Conservation (phyloP, 495 filamentous ascomycete genomes). For the Pyrenula massariospora region DNA sequence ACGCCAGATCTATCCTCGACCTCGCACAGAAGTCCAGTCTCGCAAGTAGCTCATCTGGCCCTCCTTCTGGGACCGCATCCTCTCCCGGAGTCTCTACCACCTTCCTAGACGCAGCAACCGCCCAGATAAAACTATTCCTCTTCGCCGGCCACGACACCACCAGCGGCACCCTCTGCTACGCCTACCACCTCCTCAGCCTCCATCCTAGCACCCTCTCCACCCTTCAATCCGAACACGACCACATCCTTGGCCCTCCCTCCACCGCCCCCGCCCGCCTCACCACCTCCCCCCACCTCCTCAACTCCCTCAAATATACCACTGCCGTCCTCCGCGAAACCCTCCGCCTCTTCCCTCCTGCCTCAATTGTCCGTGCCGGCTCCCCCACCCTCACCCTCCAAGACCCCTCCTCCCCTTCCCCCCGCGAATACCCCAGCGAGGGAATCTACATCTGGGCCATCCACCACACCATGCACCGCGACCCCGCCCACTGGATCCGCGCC, state of each 20-base stretch:
- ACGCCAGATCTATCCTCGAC: no score
- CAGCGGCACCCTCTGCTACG: conserved; percentile 15
- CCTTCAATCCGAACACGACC: conserved; percentile 21
- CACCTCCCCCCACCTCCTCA: conserved; percentile 32
- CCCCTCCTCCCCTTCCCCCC: conserved; percentile 31
- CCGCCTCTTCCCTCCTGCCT: conserved; percentile 42
- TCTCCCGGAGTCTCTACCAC: background rate
- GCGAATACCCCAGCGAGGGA: conserved; percentile 16
- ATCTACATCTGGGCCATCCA: conserved; percentile 20
- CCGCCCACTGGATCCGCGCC: conserved; percentile 21
- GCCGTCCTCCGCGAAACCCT: conserved; percentile 72
- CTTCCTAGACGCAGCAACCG: background rate
- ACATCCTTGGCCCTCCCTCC: conserved; percentile 14
- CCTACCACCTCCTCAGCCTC: conserved; percentile 15
- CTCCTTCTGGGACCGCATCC: background rate
- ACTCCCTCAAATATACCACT: conserved; percentile 63
- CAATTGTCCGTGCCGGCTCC: conserved; percentile 35
- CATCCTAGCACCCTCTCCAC: conserved; percentile 10
- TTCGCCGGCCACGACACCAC: conserved; percentile 32
- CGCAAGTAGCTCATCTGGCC: background rate
- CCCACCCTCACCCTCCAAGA: no score
- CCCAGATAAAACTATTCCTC: conserved; percentile 20
- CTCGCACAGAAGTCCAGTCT: no score
- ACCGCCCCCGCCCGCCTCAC: conserved; percentile 8
- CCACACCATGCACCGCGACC: conserved; percentile 15